Evolutionary conservation across 2,329 filamentous ascomycete species (phyloP), one percentile per base, ranked within the genome.

Genomic region (Hysterium pulicare): DNA sequence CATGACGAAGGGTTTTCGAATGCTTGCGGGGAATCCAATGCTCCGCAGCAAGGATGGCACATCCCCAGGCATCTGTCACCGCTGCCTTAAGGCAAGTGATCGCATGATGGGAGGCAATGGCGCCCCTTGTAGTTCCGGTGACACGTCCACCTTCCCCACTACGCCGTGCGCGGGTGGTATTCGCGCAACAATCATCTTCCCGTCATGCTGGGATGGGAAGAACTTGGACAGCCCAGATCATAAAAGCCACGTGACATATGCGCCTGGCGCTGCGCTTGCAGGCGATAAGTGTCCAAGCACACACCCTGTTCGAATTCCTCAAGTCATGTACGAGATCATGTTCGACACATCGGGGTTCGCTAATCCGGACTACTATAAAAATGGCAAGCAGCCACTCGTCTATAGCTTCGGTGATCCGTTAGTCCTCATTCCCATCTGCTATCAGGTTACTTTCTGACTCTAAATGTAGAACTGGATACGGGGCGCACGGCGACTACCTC

Each of bases 141-240:
- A 57, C 3, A 71, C 54, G 1, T 63, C 67, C 15, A 69, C 24
- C 8, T 28, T 28, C 24, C 24, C 24, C 24, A 8, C 24, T 7
- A 28, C 74, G 40, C 81, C 90, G 66, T 95, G 90, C 69, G 68
- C 70, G 13, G 78, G 91, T 56, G 90, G 90, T 42, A 82, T 86
- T 34, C 78, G 82, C 33, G 73, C 77, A 44, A 81, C 86, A 50
- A 67, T 85, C 23, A 82, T 84, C 71, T 83, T 86, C 68, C 83
- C 83, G 3, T 84, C 81, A 6, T 86, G 83, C 73, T 86, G 84
- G 73, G 76, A 86, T 66, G 82, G 82, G 28, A 61, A 67, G 39
- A 59, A 72, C 31, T 72, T 73, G 28, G 79, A 75, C 44, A 70
- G 82, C 41, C 69, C 72, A 41, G 72, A 81, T 68, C 79, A 78